These are phyloP conservation scores for Mycothermus thermophilus DNA, from an alignment of 495 filamentous ascomycete genomes.

Conservation along the genomic window DNA sequence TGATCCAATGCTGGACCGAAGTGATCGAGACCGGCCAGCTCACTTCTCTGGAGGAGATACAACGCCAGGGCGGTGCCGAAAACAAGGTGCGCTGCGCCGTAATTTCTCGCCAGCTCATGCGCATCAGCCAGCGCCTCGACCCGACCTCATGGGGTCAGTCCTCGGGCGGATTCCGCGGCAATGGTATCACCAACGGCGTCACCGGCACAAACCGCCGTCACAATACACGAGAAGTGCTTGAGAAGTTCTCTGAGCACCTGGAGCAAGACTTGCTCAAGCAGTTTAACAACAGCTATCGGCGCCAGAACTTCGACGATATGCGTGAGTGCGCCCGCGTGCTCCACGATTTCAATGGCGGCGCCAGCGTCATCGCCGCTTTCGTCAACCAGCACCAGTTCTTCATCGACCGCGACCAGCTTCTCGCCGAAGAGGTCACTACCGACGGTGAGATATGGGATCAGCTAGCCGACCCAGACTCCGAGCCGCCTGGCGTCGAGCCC, in stretches of 20 bases:
- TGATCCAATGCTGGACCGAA: slow-evolving; percentile 92
- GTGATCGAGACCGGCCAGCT: slow-evolving; percentile 76
- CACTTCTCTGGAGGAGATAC: slow-evolving; percentile 64
- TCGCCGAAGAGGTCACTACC: slow-evolving; percentile 74
- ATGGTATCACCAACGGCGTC: slow-evolving; percentile 41
- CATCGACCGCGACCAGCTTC: slow-evolving; percentile 79
- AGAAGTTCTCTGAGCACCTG: slow-evolving; percentile 89
- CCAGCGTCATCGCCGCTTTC: slow-evolving; percentile 85
- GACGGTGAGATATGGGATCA: slow-evolving; percentile 81
- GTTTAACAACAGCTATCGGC: slow-evolving; percentile 91
- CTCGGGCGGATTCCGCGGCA: slow-evolving; percentile 37
- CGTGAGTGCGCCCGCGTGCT: slow-evolving; percentile 85
- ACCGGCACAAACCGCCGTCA: slow-evolving; percentile 25
- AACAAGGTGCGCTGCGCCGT: slow-evolving; percentile 80
- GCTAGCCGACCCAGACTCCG: slow-evolving; percentile 84
- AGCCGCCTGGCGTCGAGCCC: slow-evolving; percentile 79
- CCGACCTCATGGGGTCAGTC: slow-evolving; percentile 54
- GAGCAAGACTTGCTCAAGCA: slow-evolving; percentile 93
- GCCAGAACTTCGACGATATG: slow-evolving; percentile 93
- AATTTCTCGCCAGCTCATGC: slow-evolving; percentile 76
- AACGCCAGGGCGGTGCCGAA: slow-evolving; percentile 63
- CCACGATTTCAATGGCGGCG: slow-evolving; percentile 88
- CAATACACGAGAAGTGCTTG: slow-evolving; percentile 80
- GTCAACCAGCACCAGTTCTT: slow-evolving; percentile 99
- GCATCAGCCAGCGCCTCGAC: slow-evolving; percentile 76